Evolutionary conservation across 768 basidiomycete species (phyloP).

Genomic region (Daedalea quercina): DNA sequence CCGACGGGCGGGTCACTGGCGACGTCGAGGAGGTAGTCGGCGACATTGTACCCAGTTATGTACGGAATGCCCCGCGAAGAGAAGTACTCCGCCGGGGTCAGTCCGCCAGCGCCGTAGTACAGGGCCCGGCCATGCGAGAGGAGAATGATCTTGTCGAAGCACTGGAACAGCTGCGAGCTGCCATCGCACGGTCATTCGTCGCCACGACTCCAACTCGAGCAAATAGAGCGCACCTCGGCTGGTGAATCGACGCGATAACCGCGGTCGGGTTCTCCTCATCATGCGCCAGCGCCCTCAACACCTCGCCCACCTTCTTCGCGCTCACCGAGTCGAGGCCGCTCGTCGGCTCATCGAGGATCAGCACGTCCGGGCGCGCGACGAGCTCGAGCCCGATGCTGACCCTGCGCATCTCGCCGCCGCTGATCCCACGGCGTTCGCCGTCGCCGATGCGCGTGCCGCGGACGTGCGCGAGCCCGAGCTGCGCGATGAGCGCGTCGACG

Average conservation of each 20-base stretch:
- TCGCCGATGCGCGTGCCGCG: constrained; percentile 70
- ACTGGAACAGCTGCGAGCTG: constrained; percentile 78
- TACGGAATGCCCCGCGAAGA: constrained; percentile 38
- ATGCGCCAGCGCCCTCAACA: constrained; percentile 71
- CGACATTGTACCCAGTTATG: constrained; percentile 82
- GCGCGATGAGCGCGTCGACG: constrained; percentile 66
- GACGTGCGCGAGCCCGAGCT: constrained; percentile 68
- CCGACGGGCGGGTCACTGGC: constrained; percentile 58
- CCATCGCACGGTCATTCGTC: neutral
- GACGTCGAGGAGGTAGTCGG: constrained; percentile 87
- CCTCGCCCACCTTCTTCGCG: constrained; percentile 70
- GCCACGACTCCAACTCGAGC: too few species aligned
- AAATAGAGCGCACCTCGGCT: constrained; percentile 53
- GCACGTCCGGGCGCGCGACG: constrained; percentile 75
- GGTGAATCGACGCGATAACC: constrained; percentile 83
- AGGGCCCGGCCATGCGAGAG: constrained; percentile 72
- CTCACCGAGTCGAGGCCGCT: constrained; percentile 83
- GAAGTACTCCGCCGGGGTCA: constrained; percentile 66
- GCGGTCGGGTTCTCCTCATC: constrained; percentile 65
- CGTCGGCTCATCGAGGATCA: constrained; percentile 86
- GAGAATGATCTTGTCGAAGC: constrained; percentile 76
- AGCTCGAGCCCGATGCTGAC: constrained; percentile 90
- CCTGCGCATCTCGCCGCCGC: constrained; percentile 86
- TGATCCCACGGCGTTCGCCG: constrained; percentile 73
- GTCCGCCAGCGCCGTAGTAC: constrained; percentile 73